phyloP scores from a whole-genome alignment of 2,329 filamentous ascomycete species.

The Thelonectria olida region DNA sequence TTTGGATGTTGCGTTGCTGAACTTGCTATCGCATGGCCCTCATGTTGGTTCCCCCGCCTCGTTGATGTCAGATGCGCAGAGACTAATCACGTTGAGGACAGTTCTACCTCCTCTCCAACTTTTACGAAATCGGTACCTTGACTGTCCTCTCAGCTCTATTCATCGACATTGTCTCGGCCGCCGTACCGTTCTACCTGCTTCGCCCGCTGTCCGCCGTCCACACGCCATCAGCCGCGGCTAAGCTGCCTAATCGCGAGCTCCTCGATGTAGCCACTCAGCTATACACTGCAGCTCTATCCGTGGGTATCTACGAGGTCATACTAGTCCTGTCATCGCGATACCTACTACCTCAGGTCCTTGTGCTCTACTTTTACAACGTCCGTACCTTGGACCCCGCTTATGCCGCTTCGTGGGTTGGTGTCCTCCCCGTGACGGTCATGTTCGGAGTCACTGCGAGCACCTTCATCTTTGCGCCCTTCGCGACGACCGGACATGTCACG shows the following conservation, averaged over 20 bases:
- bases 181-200: constrained; percentile 78
- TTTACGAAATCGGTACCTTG: constrained; percentile 74
- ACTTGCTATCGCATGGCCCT: constrained; percentile 78
- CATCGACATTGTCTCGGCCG: constrained; percentile 75
- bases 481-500: constrained; percentile 59
- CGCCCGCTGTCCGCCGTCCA: constrained; percentile 74
- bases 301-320: constrained; percentile 78
- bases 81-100: constrained; percentile 42
- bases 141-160: constrained; percentile 69
- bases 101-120: constrained; percentile 79
- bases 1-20: constrained; percentile 72
- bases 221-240: constrained; percentile 55
- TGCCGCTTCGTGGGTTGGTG: constrained; percentile 66
- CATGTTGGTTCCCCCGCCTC: constrained; percentile 57
- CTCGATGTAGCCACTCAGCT: constrained; percentile 70
- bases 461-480: constrained; percentile 80
- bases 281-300: constrained; percentile 74
- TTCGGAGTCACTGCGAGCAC: constrained; percentile 76
- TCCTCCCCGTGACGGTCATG: constrained; percentile 64
- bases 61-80: neutral
- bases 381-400: constrained; percentile 75
- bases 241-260: constrained; percentile 70
- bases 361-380: constrained; percentile 78
- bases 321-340: constrained; percentile 75
- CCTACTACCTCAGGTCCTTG: constrained; percentile 76